Conservation (phyloP, 129 eudicot species). For the Erigeron canadensis region DNA sequence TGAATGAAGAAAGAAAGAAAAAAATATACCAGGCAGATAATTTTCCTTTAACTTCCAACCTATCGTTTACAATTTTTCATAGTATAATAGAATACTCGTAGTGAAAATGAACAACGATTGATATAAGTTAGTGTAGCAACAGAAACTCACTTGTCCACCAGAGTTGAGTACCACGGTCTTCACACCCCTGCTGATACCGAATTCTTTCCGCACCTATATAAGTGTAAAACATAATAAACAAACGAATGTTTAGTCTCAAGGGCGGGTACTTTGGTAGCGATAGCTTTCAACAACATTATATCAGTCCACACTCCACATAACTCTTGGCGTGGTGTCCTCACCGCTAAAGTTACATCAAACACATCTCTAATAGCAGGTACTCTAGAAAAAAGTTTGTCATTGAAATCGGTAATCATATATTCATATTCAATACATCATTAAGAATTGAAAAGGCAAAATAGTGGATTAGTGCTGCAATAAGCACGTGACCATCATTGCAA, state of each 20-base stretch:
- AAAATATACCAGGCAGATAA: conserved; percentile 63
- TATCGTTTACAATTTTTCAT: conserved; percentile 64
- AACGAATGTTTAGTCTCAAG: too few species aligned
- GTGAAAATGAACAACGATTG: too few species aligned
- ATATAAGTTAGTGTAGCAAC: too few species aligned
- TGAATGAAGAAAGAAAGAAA: not conserved
- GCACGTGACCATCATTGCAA: too few species aligned
- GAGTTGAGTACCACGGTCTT: conserved; percentile 84
- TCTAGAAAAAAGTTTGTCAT: conserved; percentile 19
- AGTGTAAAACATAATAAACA: too few species aligned
- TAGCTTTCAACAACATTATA: not conserved
- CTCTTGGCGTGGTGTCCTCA: conserved; percentile 87
- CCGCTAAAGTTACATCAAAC: conserved; percentile 92
- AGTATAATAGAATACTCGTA: too few species aligned
- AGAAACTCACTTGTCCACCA: conserved; percentile 88
- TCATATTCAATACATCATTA: not conserved
- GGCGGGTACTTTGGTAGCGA: not conserved
- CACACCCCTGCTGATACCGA: conserved; percentile 78
- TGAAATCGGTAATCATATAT: not conserved
- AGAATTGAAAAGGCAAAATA: too few species aligned
- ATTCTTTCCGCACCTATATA: conserved; percentile 75
- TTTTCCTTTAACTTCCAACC: conserved; percentile 91
- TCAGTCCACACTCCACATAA: conserved; percentile 34
- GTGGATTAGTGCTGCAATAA: too few species aligned
- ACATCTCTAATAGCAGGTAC: conserved; percentile 99